Conservation (phyloP, 208 protist species). For the Naegleria gruberi region DNA sequence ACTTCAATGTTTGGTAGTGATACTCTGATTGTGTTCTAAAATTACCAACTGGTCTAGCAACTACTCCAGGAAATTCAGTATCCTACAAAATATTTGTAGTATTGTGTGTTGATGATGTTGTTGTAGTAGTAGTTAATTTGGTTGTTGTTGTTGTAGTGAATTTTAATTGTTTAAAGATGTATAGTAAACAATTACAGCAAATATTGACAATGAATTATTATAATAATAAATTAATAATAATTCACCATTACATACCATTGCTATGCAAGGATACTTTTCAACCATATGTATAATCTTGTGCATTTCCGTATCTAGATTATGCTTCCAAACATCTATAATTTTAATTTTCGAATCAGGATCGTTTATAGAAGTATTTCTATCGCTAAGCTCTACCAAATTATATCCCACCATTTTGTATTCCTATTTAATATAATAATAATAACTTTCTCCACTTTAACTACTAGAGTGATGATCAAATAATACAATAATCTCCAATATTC, state of each 20-base stretch:
- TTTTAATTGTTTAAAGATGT: too few species aligned
- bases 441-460: too few species aligned
- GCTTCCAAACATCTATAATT: slow-evolving; percentile 86
- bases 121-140: too few species aligned
- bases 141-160: too few species aligned
- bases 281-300: slow-evolving; percentile 79
- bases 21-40: slow-evolving; percentile 87
- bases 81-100: slow-evolving; percentile 52
- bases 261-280: slow-evolving; percentile 86
- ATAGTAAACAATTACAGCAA: background rate
- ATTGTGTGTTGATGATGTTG: background rate
- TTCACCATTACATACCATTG: slow-evolving; percentile 47
- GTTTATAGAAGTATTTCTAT: background rate
- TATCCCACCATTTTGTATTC: background rate
- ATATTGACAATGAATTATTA: slow-evolving; percentile 17
- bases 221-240: background rate
- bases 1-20: slow-evolving; percentile 90
- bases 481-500: too few species aligned
- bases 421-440: background rate
- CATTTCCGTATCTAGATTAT: slow-evolving; percentile 93
- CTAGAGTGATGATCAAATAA: too few species aligned
- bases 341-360: slow-evolving; percentile 16
- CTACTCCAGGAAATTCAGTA: slow-evolving; percentile 98
- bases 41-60: slow-evolving; percentile 85
- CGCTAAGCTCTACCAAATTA: background rate